A percentile compares a stretch with the other conserved stretches of the same genome.
Evolutionary conservation across 129 eudicot genomes (phyloP).

Genomic region (Saussurea involucrata): DNA sequence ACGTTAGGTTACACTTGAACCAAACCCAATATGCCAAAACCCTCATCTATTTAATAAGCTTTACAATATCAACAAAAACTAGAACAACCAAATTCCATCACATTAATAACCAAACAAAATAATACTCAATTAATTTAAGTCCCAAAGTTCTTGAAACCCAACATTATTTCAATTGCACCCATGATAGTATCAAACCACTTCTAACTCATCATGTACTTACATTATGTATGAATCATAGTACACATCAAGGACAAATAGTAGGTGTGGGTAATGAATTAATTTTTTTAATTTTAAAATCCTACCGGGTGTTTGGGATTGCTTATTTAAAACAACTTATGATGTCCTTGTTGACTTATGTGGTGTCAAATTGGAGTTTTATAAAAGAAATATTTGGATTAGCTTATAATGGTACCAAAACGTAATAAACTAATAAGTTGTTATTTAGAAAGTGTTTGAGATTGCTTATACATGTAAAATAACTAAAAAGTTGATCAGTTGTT

Average conservation of each 20-base stretch:
- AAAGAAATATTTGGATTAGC: too few relatives aligned
- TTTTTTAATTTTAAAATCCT: not conserved
- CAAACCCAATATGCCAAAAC: not conserved
- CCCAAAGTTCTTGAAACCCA: not conserved
- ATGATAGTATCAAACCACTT: not conserved
- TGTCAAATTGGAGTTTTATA: too few relatives aligned
- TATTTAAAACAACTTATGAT: too few relatives aligned
- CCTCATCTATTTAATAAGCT: not conserved
- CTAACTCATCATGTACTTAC: not conserved
- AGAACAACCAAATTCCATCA: not conserved
- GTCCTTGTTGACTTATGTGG: too few relatives aligned
- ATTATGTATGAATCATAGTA: not conserved
- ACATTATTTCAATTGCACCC: not conserved
- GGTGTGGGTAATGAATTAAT: not conserved
- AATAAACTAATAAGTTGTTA: too few relatives aligned
- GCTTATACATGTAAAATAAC: too few relatives aligned
- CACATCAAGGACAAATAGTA: not conserved
- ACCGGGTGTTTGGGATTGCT: too few relatives aligned
- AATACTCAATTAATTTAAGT: constrained; percentile 3
- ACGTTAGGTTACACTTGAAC: not conserved
- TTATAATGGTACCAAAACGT: too few relatives aligned
- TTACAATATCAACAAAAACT: too few relatives aligned
- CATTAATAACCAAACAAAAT: constrained; percentile 12
- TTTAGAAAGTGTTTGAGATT: too few relatives aligned
- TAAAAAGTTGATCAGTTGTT: too few relatives aligned